phyloP scores from a whole-genome alignment of 202 grass and related monocot species.

The Alloteropsis angusta region DNA sequence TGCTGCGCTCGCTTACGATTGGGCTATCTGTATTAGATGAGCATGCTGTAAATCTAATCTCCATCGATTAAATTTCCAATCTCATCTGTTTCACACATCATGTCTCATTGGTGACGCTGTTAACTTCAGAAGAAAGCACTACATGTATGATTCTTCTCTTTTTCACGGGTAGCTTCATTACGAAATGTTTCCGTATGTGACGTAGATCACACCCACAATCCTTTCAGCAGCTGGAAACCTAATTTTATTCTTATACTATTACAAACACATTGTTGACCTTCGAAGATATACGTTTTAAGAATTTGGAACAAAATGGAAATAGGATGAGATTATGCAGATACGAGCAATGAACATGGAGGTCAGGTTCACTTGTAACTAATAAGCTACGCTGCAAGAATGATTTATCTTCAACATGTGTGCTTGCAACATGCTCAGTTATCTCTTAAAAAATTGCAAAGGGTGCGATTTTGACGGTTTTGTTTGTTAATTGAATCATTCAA shows the following conservation, averaged over 20 bases:
- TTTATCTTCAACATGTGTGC: background rate
- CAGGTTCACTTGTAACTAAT: background rate
- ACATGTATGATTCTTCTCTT: background rate
- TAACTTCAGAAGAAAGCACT: background rate
- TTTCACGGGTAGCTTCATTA: conserved; percentile 7
- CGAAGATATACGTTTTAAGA: background rate
- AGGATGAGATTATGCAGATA: conserved; percentile 19
- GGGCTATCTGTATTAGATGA: conserved; percentile 6
- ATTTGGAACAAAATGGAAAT: conserved; percentile 1
- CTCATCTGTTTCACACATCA: background rate
- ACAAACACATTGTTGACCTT: background rate
- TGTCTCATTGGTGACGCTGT: background rate
- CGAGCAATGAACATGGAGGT: background rate
- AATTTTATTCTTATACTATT: background rate
- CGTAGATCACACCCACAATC: background rate
- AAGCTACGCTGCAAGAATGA: background rate
- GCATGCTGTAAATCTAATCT: conserved; percentile 1
- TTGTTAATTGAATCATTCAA: conserved; percentile 12
- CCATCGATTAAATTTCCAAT: background rate
- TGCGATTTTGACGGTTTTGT: background rate
- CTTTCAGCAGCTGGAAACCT: background rate
- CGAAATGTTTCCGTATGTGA: background rate
- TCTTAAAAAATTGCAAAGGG: background rate
- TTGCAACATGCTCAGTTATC: background rate
- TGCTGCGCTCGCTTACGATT: background rate